A percentile compares a stretch with the other conserved stretches of the same genome.
These are phyloP conservation scores for Halteria grandinella DNA, from an alignment of 73 alveolate genomes.

Conservation along the genomic window DNA sequence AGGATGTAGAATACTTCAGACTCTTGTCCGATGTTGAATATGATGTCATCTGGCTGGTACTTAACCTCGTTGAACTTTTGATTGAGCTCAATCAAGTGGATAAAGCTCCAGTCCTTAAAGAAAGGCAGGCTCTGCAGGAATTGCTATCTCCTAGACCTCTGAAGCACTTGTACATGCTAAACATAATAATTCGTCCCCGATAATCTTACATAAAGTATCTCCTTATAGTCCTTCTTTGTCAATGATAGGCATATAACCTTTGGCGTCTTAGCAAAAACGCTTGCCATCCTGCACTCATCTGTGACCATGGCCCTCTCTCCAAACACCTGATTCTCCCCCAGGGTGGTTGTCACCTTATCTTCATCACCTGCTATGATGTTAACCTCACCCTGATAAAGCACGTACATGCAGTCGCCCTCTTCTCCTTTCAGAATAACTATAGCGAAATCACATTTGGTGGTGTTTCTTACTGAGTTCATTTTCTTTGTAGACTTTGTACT, in stretches of 20 bases:
- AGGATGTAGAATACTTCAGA: constrained; percentile 48
- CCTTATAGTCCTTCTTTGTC: constrained; percentile 37
- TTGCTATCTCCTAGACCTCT: constrained; percentile 37
- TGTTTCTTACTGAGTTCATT: constrained; percentile 3
- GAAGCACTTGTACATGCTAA: constrained; percentile 37
- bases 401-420: constrained; percentile 48
- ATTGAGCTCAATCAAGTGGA: constrained; percentile 16
- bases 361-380: constrained; percentile 15
- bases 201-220: constrained; percentile 38
- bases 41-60: constrained; percentile 31
- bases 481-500: not conserved
- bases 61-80: constrained; percentile 21
- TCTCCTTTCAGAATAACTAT: constrained; percentile 42
- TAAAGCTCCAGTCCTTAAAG: constrained; percentile 40
- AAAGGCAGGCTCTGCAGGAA: constrained; percentile 17
- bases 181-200: not conserved
- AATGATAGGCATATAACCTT: constrained; percentile 11
- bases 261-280: not conserved
- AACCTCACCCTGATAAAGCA: constrained; percentile 28
- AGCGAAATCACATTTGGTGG: not conserved
- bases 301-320: constrained; percentile 51
- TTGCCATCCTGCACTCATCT: constrained; percentile 46
- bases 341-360: constrained; percentile 4
- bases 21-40: constrained; percentile 38
- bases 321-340: constrained; percentile 34